Evolutionary conservation across 176 grass and related monocot species (phyloP).

Genomic region (Aegilops bicornis): DNA sequence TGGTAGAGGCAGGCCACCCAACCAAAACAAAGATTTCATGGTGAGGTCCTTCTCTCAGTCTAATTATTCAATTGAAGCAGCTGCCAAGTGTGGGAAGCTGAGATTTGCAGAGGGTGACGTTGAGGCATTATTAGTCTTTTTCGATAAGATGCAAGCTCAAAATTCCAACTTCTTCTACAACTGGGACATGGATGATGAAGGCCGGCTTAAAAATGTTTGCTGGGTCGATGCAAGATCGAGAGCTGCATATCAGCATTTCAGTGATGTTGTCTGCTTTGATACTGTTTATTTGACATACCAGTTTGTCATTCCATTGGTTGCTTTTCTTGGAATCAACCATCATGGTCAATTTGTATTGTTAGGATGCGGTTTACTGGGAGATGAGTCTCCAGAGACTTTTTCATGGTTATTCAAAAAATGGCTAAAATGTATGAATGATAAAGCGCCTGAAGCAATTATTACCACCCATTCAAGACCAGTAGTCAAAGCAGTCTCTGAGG

Average conservation of each 20-base stretch:
- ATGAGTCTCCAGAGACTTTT: constrained; percentile 75
- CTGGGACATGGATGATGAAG: constrained; percentile 89
- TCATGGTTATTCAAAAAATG: constrained; percentile 83
- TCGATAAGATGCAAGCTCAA: constrained; percentile 80
- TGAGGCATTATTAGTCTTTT: constrained; percentile 68
- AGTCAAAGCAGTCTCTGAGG: constrained; percentile 57
- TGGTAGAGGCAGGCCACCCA: constrained; percentile 74
- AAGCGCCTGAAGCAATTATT: constrained; percentile 70
- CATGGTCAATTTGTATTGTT: constrained; percentile 86
- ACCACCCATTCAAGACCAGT: constrained; percentile 68
- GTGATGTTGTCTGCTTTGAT: constrained; percentile 80
- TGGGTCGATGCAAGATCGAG: constrained; percentile 87
- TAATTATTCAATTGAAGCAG: constrained; percentile 60
- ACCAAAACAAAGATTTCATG: constrained; percentile 75
- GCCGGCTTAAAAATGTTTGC: constrained; percentile 81
- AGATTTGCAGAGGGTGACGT: constrained; percentile 77
- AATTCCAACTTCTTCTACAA: constrained; percentile 77
- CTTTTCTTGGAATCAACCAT: constrained; percentile 87
- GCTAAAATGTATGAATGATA: constrained; percentile 89
- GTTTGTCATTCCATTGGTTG: constrained; percentile 67
- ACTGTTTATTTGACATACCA: constrained; percentile 77
- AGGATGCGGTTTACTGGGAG: constrained; percentile 79
- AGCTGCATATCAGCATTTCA: constrained; percentile 72
- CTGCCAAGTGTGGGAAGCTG: constrained; percentile 52
- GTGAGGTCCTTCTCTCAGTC: constrained; percentile 54